These are phyloP conservation scores for Croton laevigatus DNA, from an alignment of 441 rosid genomes.

Conservation along the genomic window DNA sequence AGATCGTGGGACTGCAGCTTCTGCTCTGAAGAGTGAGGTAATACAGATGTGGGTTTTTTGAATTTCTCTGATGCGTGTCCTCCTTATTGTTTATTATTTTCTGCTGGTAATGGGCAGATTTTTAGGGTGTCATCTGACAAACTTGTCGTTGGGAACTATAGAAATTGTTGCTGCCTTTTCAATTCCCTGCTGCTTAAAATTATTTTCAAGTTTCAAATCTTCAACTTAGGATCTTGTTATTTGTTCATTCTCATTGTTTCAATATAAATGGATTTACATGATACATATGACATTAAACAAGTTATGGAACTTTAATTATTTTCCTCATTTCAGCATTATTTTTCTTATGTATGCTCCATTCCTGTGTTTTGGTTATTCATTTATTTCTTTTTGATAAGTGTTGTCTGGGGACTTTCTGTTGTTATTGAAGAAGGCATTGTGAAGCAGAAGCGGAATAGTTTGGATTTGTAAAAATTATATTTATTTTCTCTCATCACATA, in stretches of 20 bases:
- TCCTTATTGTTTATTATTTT: not conserved
- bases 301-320: too few species aligned
- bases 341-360: too few species aligned
- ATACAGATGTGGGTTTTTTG: slow-evolving; percentile 9
- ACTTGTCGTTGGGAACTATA: not conserved
- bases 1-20: slow-evolving; percentile 80
- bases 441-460: too few species aligned
- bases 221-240: slow-evolving; percentile 4
- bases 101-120: not conserved
- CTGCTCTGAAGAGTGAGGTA: slow-evolving; percentile 86
- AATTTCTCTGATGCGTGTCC: not conserved
- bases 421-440: too few species aligned
- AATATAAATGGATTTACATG: too few species aligned
- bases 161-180: not conserved
- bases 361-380: too few species aligned
- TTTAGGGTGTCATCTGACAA: not conserved
- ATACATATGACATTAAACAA: too few species aligned
- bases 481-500: too few species aligned
- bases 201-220: not conserved
- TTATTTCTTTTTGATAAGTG: too few species aligned
- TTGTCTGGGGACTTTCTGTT: too few species aligned
- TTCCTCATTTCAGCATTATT: too few species aligned
- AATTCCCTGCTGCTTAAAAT: not conserved
- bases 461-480: too few species aligned
- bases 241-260: not conserved